These are phyloP conservation scores for Pythium periplocum DNA, from an alignment of 352 stramenopile genomes.

Conservation along the genomic window DNA sequence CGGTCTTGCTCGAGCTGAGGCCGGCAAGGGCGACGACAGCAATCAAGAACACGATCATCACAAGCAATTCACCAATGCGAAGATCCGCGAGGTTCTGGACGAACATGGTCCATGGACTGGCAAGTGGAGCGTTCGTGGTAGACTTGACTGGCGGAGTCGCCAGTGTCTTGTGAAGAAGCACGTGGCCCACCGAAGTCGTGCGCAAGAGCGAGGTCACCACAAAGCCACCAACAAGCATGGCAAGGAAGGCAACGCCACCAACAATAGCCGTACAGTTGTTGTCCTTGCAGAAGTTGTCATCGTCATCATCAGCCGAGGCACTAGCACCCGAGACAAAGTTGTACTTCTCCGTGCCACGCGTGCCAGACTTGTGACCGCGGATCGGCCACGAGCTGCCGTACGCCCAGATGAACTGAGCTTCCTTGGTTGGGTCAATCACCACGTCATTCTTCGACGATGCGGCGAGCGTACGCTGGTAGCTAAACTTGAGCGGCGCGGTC, in stretches of 20 bases:
- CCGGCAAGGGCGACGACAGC: slow-evolving; percentile 39
- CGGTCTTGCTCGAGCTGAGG: slow-evolving; percentile 25
- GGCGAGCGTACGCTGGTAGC: slow-evolving; percentile 59
- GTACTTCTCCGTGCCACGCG: slow-evolving; percentile 46
- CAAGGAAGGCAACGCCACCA: slow-evolving; percentile 39
- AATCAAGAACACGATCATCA: slow-evolving; percentile 61
- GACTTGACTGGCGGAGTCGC: slow-evolving; percentile 37
- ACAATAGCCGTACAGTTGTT: slow-evolving; percentile 67
- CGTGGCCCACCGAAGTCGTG: slow-evolving; percentile 20
- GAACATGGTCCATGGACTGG: slow-evolving; percentile 37
- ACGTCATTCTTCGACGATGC: slow-evolving; percentile 44
- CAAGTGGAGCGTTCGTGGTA: slow-evolving; percentile 39
- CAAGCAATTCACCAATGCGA: slow-evolving; percentile 51
- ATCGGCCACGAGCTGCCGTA: slow-evolving; percentile 69
- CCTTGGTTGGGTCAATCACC: slow-evolving; percentile 25
- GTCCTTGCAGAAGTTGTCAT: slow-evolving; percentile 34
- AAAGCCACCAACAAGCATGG: slow-evolving; percentile 56
- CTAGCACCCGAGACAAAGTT: slow-evolving; percentile 27
- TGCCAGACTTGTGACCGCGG: slow-evolving; percentile 36
- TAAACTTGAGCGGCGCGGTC: slow-evolving; percentile 51
- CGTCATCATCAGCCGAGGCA: slow-evolving; percentile 9
- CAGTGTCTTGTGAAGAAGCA: slow-evolving; percentile 47
- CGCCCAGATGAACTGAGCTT: slow-evolving; percentile 60
- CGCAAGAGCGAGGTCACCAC: slow-evolving; percentile 37
- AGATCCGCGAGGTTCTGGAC: slow-evolving; percentile 54